These are phyloP conservation scores for Spathaspora gorwiae DNA, from an alignment of 805 yeast genomes.

Conservation along the genomic window DNA sequence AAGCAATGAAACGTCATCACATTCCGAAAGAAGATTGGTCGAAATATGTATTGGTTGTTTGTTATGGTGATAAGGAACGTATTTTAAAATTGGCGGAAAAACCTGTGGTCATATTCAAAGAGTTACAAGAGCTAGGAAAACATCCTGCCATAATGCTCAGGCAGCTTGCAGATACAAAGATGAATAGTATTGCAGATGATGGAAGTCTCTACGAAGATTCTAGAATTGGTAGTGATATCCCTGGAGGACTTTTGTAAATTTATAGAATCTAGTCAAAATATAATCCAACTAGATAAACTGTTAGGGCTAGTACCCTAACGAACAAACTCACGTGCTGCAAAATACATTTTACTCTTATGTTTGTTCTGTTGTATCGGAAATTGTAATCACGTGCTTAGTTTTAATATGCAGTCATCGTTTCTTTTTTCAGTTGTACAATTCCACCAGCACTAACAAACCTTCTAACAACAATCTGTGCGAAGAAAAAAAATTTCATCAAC, in stretches of 20 bases:
- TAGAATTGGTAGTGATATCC: constrained; percentile 40
- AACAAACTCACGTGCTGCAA: background rate
- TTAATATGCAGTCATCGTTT: background rate
- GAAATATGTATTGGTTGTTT: constrained; percentile 81
- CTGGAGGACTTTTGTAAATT: constrained; percentile 37
- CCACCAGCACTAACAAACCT: background rate
- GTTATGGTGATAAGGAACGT: constrained; percentile 88
- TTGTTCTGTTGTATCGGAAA: too few relatives aligned
- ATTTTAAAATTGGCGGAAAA: constrained; percentile 78
- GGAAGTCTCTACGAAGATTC: constrained; percentile 29
- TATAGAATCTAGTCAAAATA: too few relatives aligned
- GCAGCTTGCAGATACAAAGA: constrained; percentile 52
- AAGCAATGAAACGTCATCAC: constrained; percentile 82
- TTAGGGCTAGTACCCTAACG: background rate
- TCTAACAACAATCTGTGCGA: too few relatives aligned
- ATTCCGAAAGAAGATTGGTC: constrained; percentile 78
- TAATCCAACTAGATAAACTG: too few relatives aligned
- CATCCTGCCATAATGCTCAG: constrained; percentile 92
- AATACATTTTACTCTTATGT: background rate
- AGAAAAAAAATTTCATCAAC: background rate
- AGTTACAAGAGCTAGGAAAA: constrained; percentile 75
- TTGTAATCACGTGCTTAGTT: background rate
- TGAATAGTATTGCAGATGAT: constrained; percentile 16
- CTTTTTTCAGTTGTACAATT: background rate
- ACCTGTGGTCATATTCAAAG: constrained; percentile 83